phyloP scores from a whole-genome alignment of 441 rosid species.

The Rhodomyrtus psidioides region DNA sequence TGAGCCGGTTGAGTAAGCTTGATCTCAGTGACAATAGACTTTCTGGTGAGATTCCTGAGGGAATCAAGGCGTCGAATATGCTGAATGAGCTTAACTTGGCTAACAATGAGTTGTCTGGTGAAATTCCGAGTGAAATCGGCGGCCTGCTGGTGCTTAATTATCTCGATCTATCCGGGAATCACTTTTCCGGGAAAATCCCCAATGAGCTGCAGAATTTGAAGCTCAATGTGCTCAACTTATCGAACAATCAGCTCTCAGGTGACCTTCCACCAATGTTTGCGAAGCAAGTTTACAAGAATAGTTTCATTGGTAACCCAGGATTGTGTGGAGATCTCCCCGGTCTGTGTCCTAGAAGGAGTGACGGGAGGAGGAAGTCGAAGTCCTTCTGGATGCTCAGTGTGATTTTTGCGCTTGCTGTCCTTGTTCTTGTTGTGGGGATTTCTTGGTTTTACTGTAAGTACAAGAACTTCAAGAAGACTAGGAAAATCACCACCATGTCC shows the following conservation, averaged over 20 bases:
- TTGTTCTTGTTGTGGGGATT: slow-evolving; percentile 17
- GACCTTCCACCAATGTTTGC: slow-evolving; percentile 25
- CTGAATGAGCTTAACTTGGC: slow-evolving; percentile 36
- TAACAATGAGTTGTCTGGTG: slow-evolving; percentile 25
- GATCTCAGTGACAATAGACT: slow-evolving; percentile 27
- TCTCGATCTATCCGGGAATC: slow-evolving; percentile 19
- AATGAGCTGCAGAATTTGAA: slow-evolving; percentile 7
- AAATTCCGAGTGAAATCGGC: slow-evolving; percentile 22
- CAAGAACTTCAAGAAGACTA: slow-evolving; percentile 21
- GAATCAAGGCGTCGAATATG: slow-evolving; percentile 25
- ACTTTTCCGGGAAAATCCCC: slow-evolving; percentile 4
- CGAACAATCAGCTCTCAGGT: slow-evolving; percentile 32
- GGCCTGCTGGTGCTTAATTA: slow-evolving; percentile 11
- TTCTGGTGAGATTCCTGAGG: slow-evolving; percentile 31
- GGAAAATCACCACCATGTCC: slow-evolving; percentile 10
- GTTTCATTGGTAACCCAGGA: slow-evolving; percentile 34
- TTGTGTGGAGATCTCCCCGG: slow-evolving; percentile 18
- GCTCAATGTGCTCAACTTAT: slow-evolving; percentile 28
- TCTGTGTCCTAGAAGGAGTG: slow-evolving; percentile 5
- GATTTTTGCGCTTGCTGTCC: slow-evolving; percentile 22
- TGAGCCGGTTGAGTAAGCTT: slow-evolving; percentile 27
- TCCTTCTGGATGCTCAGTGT: slow-evolving; percentile 7
- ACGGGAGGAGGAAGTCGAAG: not conserved
- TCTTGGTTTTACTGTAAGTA: slow-evolving; percentile 18
- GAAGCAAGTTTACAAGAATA: slow-evolving; percentile 13